Conservation (phyloP, 768 basidiomycete species). For the Hygrophorus russula region DNA sequence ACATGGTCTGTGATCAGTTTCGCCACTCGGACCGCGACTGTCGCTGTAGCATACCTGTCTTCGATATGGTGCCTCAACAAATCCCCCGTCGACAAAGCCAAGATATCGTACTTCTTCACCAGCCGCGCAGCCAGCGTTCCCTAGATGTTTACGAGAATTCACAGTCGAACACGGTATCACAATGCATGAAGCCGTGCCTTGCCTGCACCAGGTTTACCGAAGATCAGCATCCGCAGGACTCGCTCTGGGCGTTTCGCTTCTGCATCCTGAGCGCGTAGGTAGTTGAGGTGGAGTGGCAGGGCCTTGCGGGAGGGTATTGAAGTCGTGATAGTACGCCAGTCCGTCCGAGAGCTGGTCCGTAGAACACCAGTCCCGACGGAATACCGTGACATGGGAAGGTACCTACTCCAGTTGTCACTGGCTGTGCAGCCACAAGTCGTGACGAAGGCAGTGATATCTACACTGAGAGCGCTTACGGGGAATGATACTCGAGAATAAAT, state of each 20-base stretch:
- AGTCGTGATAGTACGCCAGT: constrained; percentile 13
- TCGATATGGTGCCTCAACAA: constrained; percentile 76
- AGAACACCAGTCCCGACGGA: no score
- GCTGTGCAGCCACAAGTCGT: no score
- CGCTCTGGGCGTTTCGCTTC: constrained; percentile 23
- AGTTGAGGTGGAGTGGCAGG: constrained; percentile 40
- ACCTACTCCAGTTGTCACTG: no score
- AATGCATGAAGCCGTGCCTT: constrained; percentile 23
- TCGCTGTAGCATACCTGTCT: constrained; percentile 31
- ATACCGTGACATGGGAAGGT: no score
- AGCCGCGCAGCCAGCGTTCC: constrained; percentile 73
- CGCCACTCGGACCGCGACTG: background rate
- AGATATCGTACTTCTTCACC: constrained; percentile 70
- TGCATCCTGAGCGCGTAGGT: constrained; percentile 20
- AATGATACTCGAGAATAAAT: no score
- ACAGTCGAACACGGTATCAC: background rate
- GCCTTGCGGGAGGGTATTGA: constrained; percentile 27
- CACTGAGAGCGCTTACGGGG: no score
- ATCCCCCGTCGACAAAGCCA: constrained; percentile 76
- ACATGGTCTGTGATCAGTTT: background rate
- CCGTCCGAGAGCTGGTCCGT: no score
- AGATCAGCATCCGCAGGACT: constrained; percentile 58
- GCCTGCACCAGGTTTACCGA: constrained; percentile 74
- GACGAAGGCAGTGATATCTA: no score
- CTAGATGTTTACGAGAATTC: constrained; percentile 5